A percentile compares a stretch with the other conserved stretches of the same genome.
phyloP scores from a whole-genome alignment of 2,329 filamentous ascomycete genomes.

The Sporothrix variecibatus region DNA sequence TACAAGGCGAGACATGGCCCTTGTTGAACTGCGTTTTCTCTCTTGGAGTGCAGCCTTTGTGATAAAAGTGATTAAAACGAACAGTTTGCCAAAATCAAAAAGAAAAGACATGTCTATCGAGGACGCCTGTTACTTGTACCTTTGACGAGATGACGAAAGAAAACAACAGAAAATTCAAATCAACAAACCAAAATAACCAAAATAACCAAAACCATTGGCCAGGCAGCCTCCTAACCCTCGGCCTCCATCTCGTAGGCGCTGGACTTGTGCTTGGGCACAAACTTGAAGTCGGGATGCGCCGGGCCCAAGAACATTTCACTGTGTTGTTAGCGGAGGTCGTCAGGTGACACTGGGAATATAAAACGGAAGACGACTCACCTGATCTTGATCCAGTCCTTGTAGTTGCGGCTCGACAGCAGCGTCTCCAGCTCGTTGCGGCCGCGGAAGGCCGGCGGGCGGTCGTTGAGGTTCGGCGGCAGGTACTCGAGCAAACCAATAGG shows the following conservation, averaged over 20 bases:
- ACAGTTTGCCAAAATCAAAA: background rate
- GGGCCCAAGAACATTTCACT: conserved; percentile 98
- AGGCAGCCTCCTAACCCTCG: conserved; percentile 20
- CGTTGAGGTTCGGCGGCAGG: conserved; percentile 84
- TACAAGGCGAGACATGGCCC: background rate
- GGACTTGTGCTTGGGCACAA: conserved; percentile 97
- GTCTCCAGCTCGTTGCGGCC: conserved; percentile 92
- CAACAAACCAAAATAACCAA: background rate
- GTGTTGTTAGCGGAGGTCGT: conserved; percentile 8
- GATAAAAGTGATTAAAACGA: background rate
- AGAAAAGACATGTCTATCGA: background rate
- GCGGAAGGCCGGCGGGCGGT: conserved; percentile 79
- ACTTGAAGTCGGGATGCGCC: conserved; percentile 85
- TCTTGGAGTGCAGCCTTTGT: background rate
- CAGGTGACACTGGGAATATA: background rate
- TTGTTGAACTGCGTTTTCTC: background rate
- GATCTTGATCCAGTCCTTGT: conserved; percentile 98
- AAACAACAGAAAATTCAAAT: background rate
- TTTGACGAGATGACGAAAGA: background rate
- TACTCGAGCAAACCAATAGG: conserved; percentile 86
- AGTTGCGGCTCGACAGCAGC: conserved; percentile 85
- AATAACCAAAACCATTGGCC: no score
- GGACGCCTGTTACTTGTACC: background rate
- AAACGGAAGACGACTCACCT: conserved; percentile 54
- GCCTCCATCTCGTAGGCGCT: conserved; percentile 82